Evolutionary conservation across 495 filamentous ascomycete species (phyloP).

Genomic region (Talaromyces thailandensis): DNA sequence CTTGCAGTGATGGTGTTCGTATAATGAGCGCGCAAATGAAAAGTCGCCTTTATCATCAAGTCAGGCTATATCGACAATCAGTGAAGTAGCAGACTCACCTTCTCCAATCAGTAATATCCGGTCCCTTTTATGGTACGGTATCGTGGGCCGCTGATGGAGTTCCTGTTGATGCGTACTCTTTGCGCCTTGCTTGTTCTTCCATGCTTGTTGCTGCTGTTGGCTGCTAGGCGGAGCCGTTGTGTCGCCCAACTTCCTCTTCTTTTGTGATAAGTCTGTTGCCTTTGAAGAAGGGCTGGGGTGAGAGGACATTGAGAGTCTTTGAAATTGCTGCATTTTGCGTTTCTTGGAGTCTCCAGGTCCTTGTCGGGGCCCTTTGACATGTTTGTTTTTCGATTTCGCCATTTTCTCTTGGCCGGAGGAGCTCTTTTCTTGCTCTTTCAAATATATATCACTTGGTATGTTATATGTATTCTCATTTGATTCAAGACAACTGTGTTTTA

Average conservation of each 20-base stretch:
- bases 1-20: constrained; percentile 59
- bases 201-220: background rate
- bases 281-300: background rate
- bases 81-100: constrained; percentile 33
- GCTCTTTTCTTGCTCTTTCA: background rate
- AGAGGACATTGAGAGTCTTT: constrained; percentile 3
- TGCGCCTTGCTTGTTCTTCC: background rate
- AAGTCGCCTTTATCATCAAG: constrained; percentile 53
- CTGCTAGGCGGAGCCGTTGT: background rate
- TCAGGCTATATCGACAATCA: background rate
- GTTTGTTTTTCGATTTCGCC: constrained; percentile 3
- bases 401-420: background rate
- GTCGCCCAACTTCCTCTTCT: constrained; percentile 1
- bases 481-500: no score
- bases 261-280: background rate
- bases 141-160: constrained; percentile 41
- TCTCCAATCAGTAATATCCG: constrained; percentile 82
- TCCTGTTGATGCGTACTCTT: constrained; percentile 4
- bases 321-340: constrained; percentile 7
- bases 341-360: background rate
- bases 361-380: background rate
- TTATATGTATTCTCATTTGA: background rate
- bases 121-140: constrained; percentile 67
- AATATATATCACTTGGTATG: background rate
- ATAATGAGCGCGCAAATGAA: constrained; percentile 72